Percentiles rank a stretch among this genome's conserved stretches.
Evolutionary conservation across 2,329 filamentous ascomycete genomes (phyloP).

Genomic region (Cadophora luteo-olivacea): DNA sequence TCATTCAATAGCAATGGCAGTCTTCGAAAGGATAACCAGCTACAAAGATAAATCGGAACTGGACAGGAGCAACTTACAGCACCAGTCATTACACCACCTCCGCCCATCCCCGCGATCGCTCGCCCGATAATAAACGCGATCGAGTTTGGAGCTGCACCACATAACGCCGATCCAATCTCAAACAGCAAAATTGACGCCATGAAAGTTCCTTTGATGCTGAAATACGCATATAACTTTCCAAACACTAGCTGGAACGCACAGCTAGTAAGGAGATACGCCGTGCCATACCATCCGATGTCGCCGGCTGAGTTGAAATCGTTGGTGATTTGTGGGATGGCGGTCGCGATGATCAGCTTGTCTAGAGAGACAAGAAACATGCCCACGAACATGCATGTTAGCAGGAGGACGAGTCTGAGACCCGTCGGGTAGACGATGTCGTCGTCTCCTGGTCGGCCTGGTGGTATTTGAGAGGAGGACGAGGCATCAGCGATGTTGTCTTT

Average conservation of each 20-base stretch:
- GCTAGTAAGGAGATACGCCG: constrained; percentile 42
- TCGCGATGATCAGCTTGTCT: constrained; percentile 27
- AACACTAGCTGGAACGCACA: constrained; percentile 30
- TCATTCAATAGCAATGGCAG: no score
- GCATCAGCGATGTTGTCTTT: no score
- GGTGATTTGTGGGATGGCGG: constrained; percentile 44
- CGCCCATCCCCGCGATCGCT: constrained; percentile 37
- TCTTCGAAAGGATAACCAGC: no score
- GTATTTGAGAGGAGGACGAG: no score
- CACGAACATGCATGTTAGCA: constrained; percentile 26
- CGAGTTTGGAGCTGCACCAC: constrained; percentile 36
- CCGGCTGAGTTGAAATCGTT: constrained; percentile 44
- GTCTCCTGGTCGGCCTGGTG: not conserved
- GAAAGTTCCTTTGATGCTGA: constrained; percentile 33
- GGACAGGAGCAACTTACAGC: constrained; percentile 23
- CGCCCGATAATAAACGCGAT: constrained; percentile 38
- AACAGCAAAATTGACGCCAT: constrained; percentile 35
- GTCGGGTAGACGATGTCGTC: constrained; percentile 22
- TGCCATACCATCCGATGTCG: constrained; percentile 48
- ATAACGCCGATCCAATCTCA: constrained; percentile 36
- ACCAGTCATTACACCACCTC: constrained; percentile 34
- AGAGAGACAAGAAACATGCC: constrained; percentile 26
- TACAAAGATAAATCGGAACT: no score
- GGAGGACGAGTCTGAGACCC: constrained; percentile 24
- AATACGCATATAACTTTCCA: constrained; percentile 36